phyloP scores from a whole-genome alignment of 2,329 filamentous ascomycete genomes.

The Sporothrix protearum region DNA sequence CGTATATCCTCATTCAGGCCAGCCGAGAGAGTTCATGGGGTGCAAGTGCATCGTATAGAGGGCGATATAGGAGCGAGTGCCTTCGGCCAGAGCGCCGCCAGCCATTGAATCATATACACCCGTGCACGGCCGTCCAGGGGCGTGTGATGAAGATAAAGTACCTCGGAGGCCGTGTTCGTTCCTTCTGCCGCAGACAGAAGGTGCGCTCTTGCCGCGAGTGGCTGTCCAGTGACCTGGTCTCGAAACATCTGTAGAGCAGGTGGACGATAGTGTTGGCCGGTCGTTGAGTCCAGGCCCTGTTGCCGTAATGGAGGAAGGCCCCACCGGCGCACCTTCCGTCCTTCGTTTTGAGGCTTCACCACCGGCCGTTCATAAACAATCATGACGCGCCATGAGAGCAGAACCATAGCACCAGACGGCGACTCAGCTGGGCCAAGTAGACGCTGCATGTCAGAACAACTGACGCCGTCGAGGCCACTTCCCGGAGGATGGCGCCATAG shows the following conservation, averaged over 20 bases:
- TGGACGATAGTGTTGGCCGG: background rate
- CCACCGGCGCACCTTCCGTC: background rate
- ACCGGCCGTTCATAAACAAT: background rate
- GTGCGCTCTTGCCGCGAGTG: constrained; percentile 1
- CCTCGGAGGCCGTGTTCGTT: background rate
- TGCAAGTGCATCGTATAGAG: background rate
- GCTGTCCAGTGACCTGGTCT: background rate
- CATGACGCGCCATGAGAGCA: background rate
- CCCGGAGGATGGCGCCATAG: background rate
- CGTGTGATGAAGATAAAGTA: background rate
- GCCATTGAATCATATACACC: background rate
- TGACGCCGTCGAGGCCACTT: background rate
- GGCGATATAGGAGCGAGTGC: too few relatives aligned
- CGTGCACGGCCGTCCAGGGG: background rate
- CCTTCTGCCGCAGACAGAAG: background rate
- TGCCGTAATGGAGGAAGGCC: background rate
- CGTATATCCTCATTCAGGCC: background rate
- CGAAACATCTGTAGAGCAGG: background rate
- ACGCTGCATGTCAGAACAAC: background rate
- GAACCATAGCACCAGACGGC: background rate
- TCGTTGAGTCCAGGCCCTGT: background rate
- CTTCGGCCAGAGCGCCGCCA: background rate
- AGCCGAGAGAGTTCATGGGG: background rate
- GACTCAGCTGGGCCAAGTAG: background rate
- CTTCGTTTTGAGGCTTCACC: background rate